phyloP scores from a whole-genome alignment of 2,329 filamentous ascomycete genomes.

The Cladosporium sp. region DNA sequence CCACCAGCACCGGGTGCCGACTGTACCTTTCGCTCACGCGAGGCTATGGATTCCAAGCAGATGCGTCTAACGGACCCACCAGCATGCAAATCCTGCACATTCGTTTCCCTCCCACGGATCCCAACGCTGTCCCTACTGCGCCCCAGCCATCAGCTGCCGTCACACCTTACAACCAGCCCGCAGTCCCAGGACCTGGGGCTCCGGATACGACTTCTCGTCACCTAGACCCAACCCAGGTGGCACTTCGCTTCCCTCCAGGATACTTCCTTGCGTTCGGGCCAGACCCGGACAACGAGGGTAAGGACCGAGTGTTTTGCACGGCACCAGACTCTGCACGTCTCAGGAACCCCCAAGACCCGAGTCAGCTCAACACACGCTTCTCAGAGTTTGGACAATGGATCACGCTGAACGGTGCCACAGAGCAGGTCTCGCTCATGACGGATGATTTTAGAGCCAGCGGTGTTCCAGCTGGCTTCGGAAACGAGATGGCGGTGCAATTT shows the following conservation, averaged over 20 bases:
- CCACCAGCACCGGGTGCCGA: conserved; percentile 85
- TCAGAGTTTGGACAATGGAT: conserved; percentile 81
- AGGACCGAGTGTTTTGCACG: conserved; percentile 74
- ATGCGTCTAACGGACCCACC: conserved; percentile 69
- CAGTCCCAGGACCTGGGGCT: conserved; percentile 17
- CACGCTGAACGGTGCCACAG: conserved; percentile 51
- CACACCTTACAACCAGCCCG: conserved; percentile 25
- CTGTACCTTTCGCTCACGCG: conserved; percentile 90
- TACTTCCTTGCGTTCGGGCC: conserved; percentile 85
- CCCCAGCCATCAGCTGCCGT: conserved; percentile 25
- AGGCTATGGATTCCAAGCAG: conserved; percentile 62
- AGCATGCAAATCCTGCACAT: conserved; percentile 99
- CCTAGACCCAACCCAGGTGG: conserved; percentile 39
- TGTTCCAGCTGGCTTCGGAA: conserved; percentile 79
- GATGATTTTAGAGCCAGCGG: conserved; percentile 68
- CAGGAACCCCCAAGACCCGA: conserved; percentile 45
- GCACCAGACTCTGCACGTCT: conserved; percentile 88
- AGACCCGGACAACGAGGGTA: conserved; percentile 41
- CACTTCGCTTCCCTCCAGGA: conserved; percentile 71
- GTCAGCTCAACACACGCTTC: conserved; percentile 60
- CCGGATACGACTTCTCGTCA: conserved; percentile 37
- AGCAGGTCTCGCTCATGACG: conserved; percentile 60
- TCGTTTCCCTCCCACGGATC: conserved; percentile 74
- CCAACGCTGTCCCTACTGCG: conserved; percentile 22
- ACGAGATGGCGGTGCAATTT: conserved; percentile 95